Conservation (phyloP, 768 basidiomycete species). For the Lanmaoa rubissima region DNA sequence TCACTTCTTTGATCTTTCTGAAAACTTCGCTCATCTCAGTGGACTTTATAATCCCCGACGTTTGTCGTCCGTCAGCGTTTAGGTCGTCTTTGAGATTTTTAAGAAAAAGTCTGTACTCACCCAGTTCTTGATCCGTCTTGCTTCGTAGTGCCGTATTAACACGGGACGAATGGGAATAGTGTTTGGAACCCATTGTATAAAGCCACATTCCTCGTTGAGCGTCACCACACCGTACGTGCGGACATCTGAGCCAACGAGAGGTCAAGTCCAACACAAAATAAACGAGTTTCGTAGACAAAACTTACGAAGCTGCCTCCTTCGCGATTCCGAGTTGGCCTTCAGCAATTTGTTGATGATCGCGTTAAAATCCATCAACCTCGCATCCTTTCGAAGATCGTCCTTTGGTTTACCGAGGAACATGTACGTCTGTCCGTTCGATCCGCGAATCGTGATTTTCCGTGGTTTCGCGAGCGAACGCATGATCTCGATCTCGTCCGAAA, state of each 20-base stretch:
- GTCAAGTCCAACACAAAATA: background rate
- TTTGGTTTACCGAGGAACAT: slow-evolving; percentile 95
- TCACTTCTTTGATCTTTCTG: slow-evolving; percentile 47
- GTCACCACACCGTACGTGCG: slow-evolving; percentile 99
- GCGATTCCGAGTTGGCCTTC: slow-evolving; percentile 90
- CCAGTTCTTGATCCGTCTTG: slow-evolving; percentile 45
- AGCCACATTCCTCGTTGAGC: slow-evolving; percentile 94
- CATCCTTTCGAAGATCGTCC: slow-evolving; percentile 97
- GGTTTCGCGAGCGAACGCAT: slow-evolving; percentile 93
- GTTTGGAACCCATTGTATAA: slow-evolving; percentile 98
- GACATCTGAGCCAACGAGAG: slow-evolving; percentile 50
- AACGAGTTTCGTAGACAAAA: slow-evolving; percentile 4
- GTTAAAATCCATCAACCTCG: slow-evolving; percentile 96
- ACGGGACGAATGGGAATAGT: slow-evolving; percentile 81
- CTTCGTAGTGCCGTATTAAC: slow-evolving; percentile 64
- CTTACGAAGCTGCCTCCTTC: slow-evolving; percentile 86
- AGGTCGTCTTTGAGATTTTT: background rate
- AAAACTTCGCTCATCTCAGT: slow-evolving; percentile 46
- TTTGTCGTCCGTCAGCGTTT: background rate
- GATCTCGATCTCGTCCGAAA: slow-evolving; percentile 80
- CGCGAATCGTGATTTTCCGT: slow-evolving; percentile 82
- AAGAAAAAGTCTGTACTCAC: slow-evolving; percentile 38
- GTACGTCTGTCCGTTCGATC: slow-evolving; percentile 80
- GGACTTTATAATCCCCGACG: slow-evolving; percentile 31
- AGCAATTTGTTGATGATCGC: slow-evolving; percentile 95